These are phyloP conservation scores for Lobulomyces angularis DNA, from an alignment of 192 early-diverging fungal genomes.

Conservation along the genomic window DNA sequence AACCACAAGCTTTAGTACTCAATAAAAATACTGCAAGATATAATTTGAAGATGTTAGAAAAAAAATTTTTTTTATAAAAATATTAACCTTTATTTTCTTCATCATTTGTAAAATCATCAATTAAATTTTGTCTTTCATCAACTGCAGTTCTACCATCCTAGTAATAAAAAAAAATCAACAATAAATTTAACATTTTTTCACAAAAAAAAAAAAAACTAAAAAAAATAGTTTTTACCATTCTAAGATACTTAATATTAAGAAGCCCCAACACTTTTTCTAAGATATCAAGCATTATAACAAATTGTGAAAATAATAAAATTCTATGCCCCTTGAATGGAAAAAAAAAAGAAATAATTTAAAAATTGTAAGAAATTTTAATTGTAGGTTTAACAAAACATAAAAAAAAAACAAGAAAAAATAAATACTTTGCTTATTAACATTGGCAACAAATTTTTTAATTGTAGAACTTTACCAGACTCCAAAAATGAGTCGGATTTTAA, in stretches of 20 bases:
- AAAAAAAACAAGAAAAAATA: not conserved
- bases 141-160: slow-evolving; percentile 61
- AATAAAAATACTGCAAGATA: slow-evolving; percentile 52
- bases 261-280: slow-evolving; percentile 27
- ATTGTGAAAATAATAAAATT: slow-evolving; percentile 36
- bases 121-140: slow-evolving; percentile 55
- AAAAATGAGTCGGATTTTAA: slow-evolving; percentile 45
- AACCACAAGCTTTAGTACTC: slow-evolving; percentile 68
- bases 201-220: slow-evolving; percentile 6
- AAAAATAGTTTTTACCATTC: slow-evolving; percentile 23
- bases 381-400: not conserved
- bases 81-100: too few relatives aligned
- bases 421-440: slow-evolving; percentile 18
- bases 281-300: slow-evolving; percentile 43
- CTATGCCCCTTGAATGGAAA: slow-evolving; percentile 35
- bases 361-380: too few relatives aligned
- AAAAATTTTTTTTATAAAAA: too few relatives aligned
- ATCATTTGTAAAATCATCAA: too few relatives aligned
- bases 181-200: slow-evolving; percentile 2
- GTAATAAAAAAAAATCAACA: slow-evolving; percentile 21
- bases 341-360: too few relatives aligned
- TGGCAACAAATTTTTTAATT: slow-evolving; percentile 43
- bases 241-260: slow-evolving; percentile 18
- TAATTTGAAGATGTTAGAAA: slow-evolving; percentile 44
- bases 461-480: slow-evolving; percentile 65